Percentiles rank a stretch among this genome's conserved stretches.
These are phyloP conservation scores for Lactarius quietus DNA, from an alignment of 768 basidiomycete genomes.

Conservation along the genomic window DNA sequence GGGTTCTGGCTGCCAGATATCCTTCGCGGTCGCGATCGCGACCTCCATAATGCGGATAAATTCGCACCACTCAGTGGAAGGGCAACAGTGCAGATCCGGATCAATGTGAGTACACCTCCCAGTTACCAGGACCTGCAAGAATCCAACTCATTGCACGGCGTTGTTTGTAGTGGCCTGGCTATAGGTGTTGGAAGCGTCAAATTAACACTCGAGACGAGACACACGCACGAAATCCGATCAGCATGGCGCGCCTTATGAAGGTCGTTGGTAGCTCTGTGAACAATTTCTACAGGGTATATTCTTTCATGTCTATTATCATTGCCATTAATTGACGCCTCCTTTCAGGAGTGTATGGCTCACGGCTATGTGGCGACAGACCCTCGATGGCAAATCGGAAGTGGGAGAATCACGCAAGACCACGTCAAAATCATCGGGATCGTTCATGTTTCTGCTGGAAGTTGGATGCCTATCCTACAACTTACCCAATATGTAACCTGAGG, in stretches of 20 bases:
- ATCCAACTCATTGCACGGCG: not conserved
- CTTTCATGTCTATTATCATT: not conserved
- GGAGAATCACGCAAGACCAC: constrained; percentile 17
- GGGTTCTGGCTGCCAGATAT: constrained; percentile 2
- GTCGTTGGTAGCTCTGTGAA: constrained; percentile 10
- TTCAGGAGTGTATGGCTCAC: not conserved
- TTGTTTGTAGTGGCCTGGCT: constrained; percentile 16
- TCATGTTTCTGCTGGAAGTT: constrained; percentile 20
- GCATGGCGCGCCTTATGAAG: constrained; percentile 1
- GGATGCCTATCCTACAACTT: constrained; percentile 22
- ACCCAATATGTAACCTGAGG: not conserved
- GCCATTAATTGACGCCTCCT: not conserved
- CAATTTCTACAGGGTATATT: constrained; percentile 9
- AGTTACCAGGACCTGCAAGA: not conserved
- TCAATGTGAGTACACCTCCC: constrained; percentile 1
- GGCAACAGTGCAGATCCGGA: constrained; percentile 6
- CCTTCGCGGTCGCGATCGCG: not conserved
- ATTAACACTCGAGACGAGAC: constrained; percentile 19
- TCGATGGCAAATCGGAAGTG: constrained; percentile 6
- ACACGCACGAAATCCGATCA: not conserved
- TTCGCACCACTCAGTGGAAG: constrained; percentile 1
- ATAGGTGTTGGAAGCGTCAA: constrained; percentile 6
- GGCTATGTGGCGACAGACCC: not conserved
- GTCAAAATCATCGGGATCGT: constrained; percentile 15
- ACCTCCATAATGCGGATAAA: not conserved